Conservation (phyloP, 2,329 filamentous ascomycete genomes). For the Ceratocystis huliohia region DNA sequence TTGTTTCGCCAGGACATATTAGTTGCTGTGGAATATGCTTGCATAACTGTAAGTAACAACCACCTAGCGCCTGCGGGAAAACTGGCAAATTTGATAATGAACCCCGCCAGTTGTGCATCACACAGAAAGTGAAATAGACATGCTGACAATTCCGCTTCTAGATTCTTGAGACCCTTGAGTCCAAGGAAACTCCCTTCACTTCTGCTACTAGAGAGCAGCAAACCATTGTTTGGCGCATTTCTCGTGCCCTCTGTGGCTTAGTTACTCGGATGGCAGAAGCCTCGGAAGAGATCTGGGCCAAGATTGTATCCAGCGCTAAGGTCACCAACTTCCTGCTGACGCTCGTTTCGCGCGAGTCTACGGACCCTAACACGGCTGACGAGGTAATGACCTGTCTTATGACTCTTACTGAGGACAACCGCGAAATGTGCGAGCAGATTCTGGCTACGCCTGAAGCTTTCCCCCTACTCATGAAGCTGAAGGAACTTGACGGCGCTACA, state of each 20-base stretch:
- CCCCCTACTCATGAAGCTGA: conserved; percentile 37
- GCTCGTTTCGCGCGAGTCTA: conserved; percentile 33
- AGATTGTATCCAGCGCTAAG: conserved; percentile 37
- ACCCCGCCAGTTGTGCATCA: background rate
- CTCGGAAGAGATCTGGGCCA: conserved; percentile 46
- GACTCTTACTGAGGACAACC: conserved; percentile 48
- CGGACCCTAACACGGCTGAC: conserved; percentile 33
- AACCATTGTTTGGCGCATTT: conserved; percentile 41
- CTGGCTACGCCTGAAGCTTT: conserved; percentile 39
- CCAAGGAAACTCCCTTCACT: conserved; percentile 32
- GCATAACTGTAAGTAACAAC: conserved; percentile 34
- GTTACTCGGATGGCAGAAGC: conserved; percentile 44
- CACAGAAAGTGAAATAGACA: background rate
- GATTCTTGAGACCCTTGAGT: conserved; percentile 34
- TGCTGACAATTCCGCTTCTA: conserved; percentile 23
- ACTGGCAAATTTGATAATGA: conserved; percentile 12
- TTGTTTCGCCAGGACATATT: conserved; percentile 49
- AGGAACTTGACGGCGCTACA: conserved; percentile 35
- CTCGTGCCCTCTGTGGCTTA: conserved; percentile 41
- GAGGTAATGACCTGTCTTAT: conserved; percentile 39
- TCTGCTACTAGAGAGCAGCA: conserved; percentile 43
- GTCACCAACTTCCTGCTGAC: conserved; percentile 44
- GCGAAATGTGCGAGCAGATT: conserved; percentile 40
- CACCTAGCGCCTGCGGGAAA: background rate
- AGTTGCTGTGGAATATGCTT: conserved; percentile 46